Conservation (phyloP, 2,329 filamentous ascomycete species). For the Paraphoma chrysanthemicola region DNA sequence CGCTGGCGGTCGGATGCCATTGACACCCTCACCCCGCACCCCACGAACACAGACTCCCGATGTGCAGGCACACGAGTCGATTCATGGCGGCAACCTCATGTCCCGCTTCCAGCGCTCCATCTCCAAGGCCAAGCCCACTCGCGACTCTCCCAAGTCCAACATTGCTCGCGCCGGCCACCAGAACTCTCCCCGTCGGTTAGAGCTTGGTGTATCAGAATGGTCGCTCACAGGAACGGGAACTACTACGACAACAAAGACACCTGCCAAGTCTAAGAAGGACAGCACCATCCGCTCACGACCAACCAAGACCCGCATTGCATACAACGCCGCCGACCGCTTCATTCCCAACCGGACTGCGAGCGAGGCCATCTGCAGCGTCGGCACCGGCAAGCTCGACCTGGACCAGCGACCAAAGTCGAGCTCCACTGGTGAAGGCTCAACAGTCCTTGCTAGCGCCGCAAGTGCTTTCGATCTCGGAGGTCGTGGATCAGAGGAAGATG, state of each 20-base stretch:
- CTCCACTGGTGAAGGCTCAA: conserved; percentile 73
- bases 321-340: conserved; percentile 87
- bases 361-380: conserved; percentile 82
- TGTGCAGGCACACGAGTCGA: conserved; percentile 69
- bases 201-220: conserved; percentile 93
- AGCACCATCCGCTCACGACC: conserved; percentile 38
- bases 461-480: conserved; percentile 69
- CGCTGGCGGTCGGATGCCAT: conserved; percentile 90
- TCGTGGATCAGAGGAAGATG: conserved; percentile 72
- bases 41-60: conserved; percentile 56
- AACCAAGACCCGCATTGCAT: conserved; percentile 49
- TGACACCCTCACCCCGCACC: conserved; percentile 85
- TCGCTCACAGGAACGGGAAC: conserved; percentile 81
- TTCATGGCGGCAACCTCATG: conserved; percentile 75
- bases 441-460: conserved; percentile 77
- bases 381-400: conserved; percentile 80
- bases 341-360: conserved; percentile 93
- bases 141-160: conserved; percentile 95
- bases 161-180: conserved; percentile 71
- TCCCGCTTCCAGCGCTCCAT: conserved; percentile 76
- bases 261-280: conserved; percentile 49
- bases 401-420: conserved; percentile 70
- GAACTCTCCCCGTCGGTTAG: conserved; percentile 79
- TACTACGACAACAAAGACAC: conserved; percentile 53
- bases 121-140: conserved; percentile 70